These are phyloP conservation scores for Colletotrichum sp. DNA, from an alignment of 2,329 filamentous ascomycete genomes.

Conservation along the genomic window DNA sequence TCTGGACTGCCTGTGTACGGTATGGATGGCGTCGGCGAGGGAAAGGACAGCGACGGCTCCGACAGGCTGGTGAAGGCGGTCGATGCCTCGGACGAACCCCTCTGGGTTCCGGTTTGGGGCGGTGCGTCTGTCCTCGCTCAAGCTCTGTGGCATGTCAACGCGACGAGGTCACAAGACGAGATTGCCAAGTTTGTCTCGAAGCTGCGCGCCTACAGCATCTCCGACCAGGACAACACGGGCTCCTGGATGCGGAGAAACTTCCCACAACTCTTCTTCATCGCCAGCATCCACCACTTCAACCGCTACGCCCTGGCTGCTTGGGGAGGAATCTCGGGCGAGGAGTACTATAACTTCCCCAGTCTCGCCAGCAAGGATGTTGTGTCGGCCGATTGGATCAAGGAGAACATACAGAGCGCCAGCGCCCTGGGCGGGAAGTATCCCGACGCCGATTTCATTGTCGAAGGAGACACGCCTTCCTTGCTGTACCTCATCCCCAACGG, in stretches of 20 bases:
- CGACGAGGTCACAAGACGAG: slow-evolving; percentile 31
- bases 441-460: slow-evolving; percentile 48
- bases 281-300: slow-evolving; percentile 53
- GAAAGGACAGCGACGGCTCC: slow-evolving; percentile 37
- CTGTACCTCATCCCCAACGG: slow-evolving; percentile 46
- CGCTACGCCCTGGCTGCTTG: slow-evolving; percentile 53
- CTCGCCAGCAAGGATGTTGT: slow-evolving; percentile 48
- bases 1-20: background rate
- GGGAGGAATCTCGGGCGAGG: slow-evolving; percentile 54
- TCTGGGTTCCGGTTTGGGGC: slow-evolving; percentile 56
- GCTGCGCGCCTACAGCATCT: slow-evolving; percentile 52
- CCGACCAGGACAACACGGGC: slow-evolving; percentile 58
- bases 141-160: slow-evolving; percentile 43
- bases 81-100: slow-evolving; percentile 40
- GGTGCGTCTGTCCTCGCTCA: slow-evolving; percentile 54
- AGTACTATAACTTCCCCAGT: slow-evolving; percentile 49
- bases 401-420: slow-evolving; percentile 51
- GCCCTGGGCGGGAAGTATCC: slow-evolving; percentile 43
- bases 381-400: slow-evolving; percentile 47
- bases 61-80: slow-evolving; percentile 36
- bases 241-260: slow-evolving; percentile 56
- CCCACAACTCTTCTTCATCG: slow-evolving; percentile 54
- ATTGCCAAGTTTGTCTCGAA: slow-evolving; percentile 37
- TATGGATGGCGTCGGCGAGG: slow-evolving; percentile 25
- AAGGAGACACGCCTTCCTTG: slow-evolving; percentile 51